A percentile compares a stretch with the other conserved stretches of the same genome.
phyloP scores from a whole-genome alignment of 2,329 filamentous ascomycete species.

The Pseudogymnoascus sp. region DNA sequence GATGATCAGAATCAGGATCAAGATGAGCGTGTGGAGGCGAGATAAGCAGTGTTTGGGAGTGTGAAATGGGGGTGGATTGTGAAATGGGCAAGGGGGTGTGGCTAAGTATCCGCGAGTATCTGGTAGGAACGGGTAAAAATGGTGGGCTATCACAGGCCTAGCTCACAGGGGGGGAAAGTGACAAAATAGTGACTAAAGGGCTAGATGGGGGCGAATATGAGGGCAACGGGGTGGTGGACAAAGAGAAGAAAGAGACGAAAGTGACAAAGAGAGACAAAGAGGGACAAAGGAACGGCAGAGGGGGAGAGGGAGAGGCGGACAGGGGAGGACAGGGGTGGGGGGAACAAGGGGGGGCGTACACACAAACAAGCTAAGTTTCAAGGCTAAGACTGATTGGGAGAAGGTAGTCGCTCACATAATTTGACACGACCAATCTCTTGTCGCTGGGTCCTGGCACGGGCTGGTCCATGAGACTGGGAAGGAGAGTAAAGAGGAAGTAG shows the following conservation, averaged over 20 bases:
- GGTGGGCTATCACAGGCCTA: not conserved
- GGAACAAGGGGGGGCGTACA: not conserved
- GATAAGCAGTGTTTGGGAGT: not conserved
- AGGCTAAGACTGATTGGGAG: not conserved
- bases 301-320: not conserved
- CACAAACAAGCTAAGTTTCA: not conserved
- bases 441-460: not conserved
- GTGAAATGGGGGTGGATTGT: not conserved
- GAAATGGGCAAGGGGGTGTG: not conserved
- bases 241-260: not conserved
- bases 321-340: not conserved
- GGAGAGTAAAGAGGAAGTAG: not conserved
- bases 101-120: not conserved
- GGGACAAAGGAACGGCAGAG: not conserved
- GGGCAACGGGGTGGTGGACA: too few relatives aligned
- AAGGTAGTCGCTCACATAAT: too few relatives aligned
- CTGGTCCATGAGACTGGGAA: not conserved
- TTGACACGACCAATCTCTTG: not conserved
- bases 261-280: not conserved
- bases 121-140: not conserved
- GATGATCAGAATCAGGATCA: constrained; percentile 2
- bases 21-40: not conserved
- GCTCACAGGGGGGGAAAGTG: not conserved
- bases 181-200: not conserved
- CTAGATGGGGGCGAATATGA: too few relatives aligned